Evolutionary conservation across 108 stramenopile genomes (phyloP), one percentile per base, ranked within the genome.

Genomic region (Conticribra guillardii): DNA sequence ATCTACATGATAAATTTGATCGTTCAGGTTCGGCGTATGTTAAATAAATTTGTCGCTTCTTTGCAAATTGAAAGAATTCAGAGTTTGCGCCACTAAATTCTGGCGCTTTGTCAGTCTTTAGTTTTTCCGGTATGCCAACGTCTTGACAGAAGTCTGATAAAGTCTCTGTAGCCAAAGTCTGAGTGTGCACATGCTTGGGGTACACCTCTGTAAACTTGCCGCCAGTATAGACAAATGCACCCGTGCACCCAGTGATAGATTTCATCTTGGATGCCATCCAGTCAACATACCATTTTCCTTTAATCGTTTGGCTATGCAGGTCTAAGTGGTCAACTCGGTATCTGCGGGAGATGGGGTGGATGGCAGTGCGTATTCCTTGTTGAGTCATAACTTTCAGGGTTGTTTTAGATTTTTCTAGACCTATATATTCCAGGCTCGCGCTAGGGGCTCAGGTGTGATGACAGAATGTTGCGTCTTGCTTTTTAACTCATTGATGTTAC

Each of bases 1-100:
- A 23, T 76, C 74, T 4, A 63, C 76, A 15, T 27, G 16, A 23
- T 59, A 18, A 18, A 71, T 70, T 47, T n/a, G n/a, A n/a, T n/a
- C n/a, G n/a, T n/a, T n/a, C n/a, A n/a, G n/a, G n/a, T n/a, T n/a
- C n/a, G n/a, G n/a, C n/a, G n/a, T n/a, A n/a, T n/a, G n/a, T n/a
- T n/a, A n/a, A n/a, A n/a, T n/a, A n/a, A n/a, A n/a, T n/a, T n/a
- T n/a, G n/a, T 78, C 69, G 11, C 53, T 65, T 1, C n/a, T 18
- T 51, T 7, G 58, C 26, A 19, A 46, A 16, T 5, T 69, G 37
- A 31, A 76, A 68, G 29, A 62, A 77, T 2, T 62, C 45, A 4
- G 76, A 58, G 21, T 71, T 63, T 3, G 22, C 44, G 22, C 77
- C 71, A 34, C 31, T n/a, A 3, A 57, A 53, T 28, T 64, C 54